Conservation (phyloP, 164 flowering plant species). For the Chimonanthus praecox region DNA sequence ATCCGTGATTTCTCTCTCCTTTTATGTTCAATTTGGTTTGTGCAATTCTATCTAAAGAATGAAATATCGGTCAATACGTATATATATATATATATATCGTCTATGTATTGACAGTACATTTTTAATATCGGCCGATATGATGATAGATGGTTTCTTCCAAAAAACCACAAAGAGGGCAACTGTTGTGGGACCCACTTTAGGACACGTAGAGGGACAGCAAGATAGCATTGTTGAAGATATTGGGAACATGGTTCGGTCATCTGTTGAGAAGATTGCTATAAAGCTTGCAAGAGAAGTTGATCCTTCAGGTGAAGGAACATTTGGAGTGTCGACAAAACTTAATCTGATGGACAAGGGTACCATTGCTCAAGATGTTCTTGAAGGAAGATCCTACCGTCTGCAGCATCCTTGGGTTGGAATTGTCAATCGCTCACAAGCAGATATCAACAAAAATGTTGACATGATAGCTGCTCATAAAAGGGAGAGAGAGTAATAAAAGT, state of each 20-base stretch:
- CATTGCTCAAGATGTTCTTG: constrained; percentile 69
- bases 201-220: constrained; percentile 51
- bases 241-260: constrained; percentile 82
- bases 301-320: constrained; percentile 70
- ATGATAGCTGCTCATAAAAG: constrained; percentile 83
- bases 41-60: no score
- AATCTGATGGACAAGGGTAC: constrained; percentile 79
- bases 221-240: constrained; percentile 80
- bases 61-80: no score
- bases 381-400: constrained; percentile 65
- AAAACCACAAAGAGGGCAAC: no score
- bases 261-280: constrained; percentile 79
- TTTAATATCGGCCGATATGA: no score
- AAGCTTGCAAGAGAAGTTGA: constrained; percentile 72
- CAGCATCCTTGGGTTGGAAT: constrained; percentile 91
- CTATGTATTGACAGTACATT: no score
- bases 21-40: no score
- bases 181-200: no score
- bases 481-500: constrained; percentile 44
- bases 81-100: no score
- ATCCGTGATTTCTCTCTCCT: no score
- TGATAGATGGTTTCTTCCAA: no score
- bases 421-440: constrained; percentile 87
- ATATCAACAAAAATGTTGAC: constrained; percentile 77
- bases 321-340: constrained; percentile 66